Percentiles rank a stretch among this genome's conserved stretches.
These are phyloP conservation scores for Chloroidium sp. DNA, from an alignment of 163 green algal species.

Conservation along the genomic window DNA sequence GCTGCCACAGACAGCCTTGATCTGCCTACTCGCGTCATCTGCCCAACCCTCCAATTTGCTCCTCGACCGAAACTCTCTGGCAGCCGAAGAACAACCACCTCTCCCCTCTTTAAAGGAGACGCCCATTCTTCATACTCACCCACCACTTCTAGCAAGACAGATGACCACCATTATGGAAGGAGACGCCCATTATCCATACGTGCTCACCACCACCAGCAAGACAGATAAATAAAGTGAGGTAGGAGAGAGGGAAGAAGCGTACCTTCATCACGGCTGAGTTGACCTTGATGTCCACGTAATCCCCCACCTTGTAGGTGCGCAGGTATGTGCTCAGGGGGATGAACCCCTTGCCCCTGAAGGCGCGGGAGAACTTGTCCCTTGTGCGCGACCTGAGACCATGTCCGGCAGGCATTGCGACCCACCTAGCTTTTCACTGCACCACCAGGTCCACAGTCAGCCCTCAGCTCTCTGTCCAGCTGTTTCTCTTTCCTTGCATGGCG, in stretches of 20 bases:
- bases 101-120: too few species aligned
- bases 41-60: not conserved
- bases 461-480: too few species aligned
- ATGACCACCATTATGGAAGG: not conserved
- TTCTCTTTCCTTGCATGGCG: too few species aligned
- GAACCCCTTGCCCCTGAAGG: conserved; percentile 77
- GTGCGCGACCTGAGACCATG: conserved; percentile 69
- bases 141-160: not conserved
- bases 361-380: conserved; percentile 72
- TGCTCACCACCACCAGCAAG: not conserved
- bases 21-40: not conserved
- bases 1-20: not conserved
- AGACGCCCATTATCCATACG: too few species aligned
- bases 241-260: not conserved
- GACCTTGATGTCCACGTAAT: conserved; percentile 99
- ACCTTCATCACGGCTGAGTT: conserved; percentile 91
- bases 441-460: too few species aligned
- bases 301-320: conserved; percentile 89
- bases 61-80: not conserved
- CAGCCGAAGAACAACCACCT: not conserved
- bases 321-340: conserved; percentile 90
- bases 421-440: not conserved
- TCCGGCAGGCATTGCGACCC: conserved; percentile 52
- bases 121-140: too few species aligned
- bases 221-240: not conserved